These are phyloP conservation scores for Psilocybe cyanescens DNA, from an alignment of 768 basidiomycete genomes.

Conservation along the genomic window DNA sequence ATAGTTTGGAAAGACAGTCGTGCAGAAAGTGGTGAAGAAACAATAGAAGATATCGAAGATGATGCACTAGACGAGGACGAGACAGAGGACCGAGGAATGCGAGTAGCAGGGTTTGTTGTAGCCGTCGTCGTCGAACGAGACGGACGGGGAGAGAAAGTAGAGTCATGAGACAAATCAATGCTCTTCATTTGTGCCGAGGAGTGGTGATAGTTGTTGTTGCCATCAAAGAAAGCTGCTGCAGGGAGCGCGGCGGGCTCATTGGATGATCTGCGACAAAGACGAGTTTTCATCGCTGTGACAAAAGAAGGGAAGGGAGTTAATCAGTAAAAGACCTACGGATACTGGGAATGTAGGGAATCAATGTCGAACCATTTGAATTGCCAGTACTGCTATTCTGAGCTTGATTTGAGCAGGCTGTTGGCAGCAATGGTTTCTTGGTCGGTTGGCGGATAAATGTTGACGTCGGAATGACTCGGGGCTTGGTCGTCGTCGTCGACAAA, in stretches of 20 bases:
- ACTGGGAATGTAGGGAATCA: slow-evolving; percentile 52
- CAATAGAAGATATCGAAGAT: slow-evolving; percentile 50
- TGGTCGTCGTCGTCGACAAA: slow-evolving; percentile 27
- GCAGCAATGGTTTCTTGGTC: slow-evolving; percentile 39
- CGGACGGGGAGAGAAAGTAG: slow-evolving; percentile 17
- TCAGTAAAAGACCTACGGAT: slow-evolving; percentile 67
- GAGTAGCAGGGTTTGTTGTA: neutral
- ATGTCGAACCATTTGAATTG: slow-evolving; percentile 63
- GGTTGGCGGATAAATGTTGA: slow-evolving; percentile 51
- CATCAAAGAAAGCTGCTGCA: slow-evolving; percentile 24
- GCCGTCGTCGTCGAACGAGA: neutral
- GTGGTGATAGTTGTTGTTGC: slow-evolving; percentile 9
- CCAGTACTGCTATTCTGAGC: slow-evolving; percentile 2
- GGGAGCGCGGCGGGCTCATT: slow-evolving; percentile 22
- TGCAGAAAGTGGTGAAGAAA: slow-evolving; percentile 56
- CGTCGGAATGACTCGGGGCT: slow-evolving; percentile 33
- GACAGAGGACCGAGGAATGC: slow-evolving; percentile 5
- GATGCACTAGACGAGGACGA: slow-evolving; percentile 19
- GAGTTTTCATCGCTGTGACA: slow-evolving; percentile 38
- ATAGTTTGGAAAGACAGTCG: slow-evolving; percentile 64
- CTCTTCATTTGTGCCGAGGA: slow-evolving; percentile 41
- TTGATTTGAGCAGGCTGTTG: slow-evolving; percentile 27
- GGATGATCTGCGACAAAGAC: slow-evolving; percentile 44
- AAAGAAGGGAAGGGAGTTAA: slow-evolving; percentile 32
- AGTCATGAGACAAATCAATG: slow-evolving; percentile 37